A percentile compares a stretch with the other conserved stretches of the same genome.
Evolutionary conservation across 805 yeast species (phyloP).

Genomic region (Clavispora carvajalis): DNA sequence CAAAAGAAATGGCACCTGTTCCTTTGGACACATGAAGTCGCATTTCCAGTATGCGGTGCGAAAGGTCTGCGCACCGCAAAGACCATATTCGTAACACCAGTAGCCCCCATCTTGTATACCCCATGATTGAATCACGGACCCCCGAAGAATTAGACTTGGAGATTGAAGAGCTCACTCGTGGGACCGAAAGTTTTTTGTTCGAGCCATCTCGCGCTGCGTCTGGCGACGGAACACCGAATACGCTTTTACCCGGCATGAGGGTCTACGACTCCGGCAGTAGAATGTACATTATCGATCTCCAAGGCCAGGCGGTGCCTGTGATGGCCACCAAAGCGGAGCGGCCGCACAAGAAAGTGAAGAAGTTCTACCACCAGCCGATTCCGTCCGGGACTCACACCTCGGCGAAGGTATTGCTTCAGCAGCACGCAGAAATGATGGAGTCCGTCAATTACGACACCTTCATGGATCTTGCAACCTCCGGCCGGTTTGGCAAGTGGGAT

Average conservation of each 20-base stretch:
- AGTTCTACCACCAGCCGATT: slow-evolving; percentile 1
- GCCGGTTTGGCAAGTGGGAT: slow-evolving; percentile 13
- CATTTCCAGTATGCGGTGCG: not conserved
- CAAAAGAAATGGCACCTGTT: too few relatives aligned
- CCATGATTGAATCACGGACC: not conserved
- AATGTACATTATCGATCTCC: not conserved
- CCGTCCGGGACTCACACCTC: not conserved
- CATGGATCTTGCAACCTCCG: slow-evolving; percentile 5
- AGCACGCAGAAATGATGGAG: slow-evolving; percentile 21
- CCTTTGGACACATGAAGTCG: too few relatives aligned
- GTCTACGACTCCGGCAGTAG: not conserved
- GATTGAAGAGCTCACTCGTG: not conserved
- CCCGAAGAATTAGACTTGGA: not conserved
- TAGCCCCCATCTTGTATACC: not conserved
- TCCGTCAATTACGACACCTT: slow-evolving; percentile 16
- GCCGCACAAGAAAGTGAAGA: not conserved
- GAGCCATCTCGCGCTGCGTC: not conserved
- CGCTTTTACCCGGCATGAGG: not conserved
- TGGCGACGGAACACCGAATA: not conserved
- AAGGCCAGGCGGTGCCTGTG: not conserved
- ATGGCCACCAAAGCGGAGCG: not conserved
- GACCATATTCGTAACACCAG: not conserved
- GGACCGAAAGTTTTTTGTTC: not conserved
- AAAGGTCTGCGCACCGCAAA: not conserved
- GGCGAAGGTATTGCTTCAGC: not conserved